Base-by-base conservation (phyloP, 2,329 filamentous ascomycete species). In the Pyrenophora graminea region DNA sequence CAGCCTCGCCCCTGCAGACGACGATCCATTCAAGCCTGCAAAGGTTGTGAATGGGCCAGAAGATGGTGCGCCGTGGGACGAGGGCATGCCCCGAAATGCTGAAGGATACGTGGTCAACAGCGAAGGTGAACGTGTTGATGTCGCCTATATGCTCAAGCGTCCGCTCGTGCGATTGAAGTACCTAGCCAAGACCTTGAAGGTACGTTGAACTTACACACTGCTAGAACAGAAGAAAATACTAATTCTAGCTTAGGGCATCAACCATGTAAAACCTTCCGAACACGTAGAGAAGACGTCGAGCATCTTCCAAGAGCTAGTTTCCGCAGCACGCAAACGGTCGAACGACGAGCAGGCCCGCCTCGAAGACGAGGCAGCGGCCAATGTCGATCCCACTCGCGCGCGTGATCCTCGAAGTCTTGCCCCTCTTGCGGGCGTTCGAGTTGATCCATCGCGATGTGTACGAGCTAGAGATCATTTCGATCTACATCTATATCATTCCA, bases 391-490 rank as follows among this genome's bases (percentile, higher is more conserved):
- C 4, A 90, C 87, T 9, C 84, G 90, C 51, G 85, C 87, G 39
- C 85, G 92, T 58, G 90, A 97, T 71, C 82, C 92, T 10, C 83
- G 86, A 59, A 96, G 87, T 13, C 76, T 99, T 47, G 85, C 84
- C 10, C 82, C 89, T 1, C 80, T 91, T 31, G 83, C 85, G 30
- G 83, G 83, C 47, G 84, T 94, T 8, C 79, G 77, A 37, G 86
- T 97, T 48, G 87, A 96, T 66, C 80, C 84, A n/a, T 82, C 78
- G 33, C 85, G 91, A 48, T 90, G 92, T 66, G 95, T 99, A 36
- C 87, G 85, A 58, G 92, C 93, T 39, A 88, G 96, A 65, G 94
- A 99, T 71, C 85, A 88, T 61, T 99, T 99, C 70, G 88, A 89
- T 50, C 80, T 99, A 62, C 87, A 92, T 53, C 75, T 99, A 12